These are phyloP conservation scores for Trichosporon sp. DNA, from an alignment of 1,284 basidiomycete genomes.

Conservation along the genomic window DNA sequence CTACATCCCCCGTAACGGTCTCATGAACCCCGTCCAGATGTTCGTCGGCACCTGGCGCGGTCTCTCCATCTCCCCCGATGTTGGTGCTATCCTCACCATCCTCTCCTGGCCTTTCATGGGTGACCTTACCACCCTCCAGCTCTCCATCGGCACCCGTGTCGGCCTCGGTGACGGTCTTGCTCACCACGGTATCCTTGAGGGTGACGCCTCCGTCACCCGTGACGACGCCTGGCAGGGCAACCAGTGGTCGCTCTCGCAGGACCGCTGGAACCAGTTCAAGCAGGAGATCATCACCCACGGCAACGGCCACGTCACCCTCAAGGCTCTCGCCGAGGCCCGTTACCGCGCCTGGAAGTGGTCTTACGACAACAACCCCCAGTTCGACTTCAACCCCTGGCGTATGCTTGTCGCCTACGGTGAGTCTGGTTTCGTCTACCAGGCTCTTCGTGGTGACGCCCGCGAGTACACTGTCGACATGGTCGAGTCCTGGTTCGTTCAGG, in stretches of 20 bases:
- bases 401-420: constrained; percentile 23
- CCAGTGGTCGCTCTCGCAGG: constrained; percentile 12
- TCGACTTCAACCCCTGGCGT: constrained; percentile 25
- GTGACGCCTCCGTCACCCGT: constrained; percentile 22
- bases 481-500: constrained; percentile 18
- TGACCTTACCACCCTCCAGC: constrained; percentile 28
- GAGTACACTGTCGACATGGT: constrained; percentile 12
- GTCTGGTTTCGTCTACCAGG: constrained; percentile 19
- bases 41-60: constrained; percentile 24
- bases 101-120: constrained; percentile 34
- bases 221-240: constrained; percentile 18
- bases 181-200: constrained; percentile 20
- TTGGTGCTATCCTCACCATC: constrained; percentile 28
- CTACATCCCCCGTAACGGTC: constrained; percentile 33
- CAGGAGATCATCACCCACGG: constrained; percentile 10
- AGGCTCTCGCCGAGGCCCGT: constrained; percentile 13
- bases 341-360: constrained; percentile 15
- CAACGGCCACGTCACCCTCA: constrained; percentile 8
- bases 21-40: constrained; percentile 35
- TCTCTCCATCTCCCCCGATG: constrained; percentile 36
- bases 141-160: constrained; percentile 24
- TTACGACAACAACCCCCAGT: constrained; percentile 15
- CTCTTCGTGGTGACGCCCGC: constrained; percentile 14
- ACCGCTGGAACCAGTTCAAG: constrained; percentile 9
- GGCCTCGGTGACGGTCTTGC: constrained; percentile 17